Base-by-base conservation (phyloP, 2,329 filamentous ascomycete genomes). In the Aspergillus aculeatus region DNA sequence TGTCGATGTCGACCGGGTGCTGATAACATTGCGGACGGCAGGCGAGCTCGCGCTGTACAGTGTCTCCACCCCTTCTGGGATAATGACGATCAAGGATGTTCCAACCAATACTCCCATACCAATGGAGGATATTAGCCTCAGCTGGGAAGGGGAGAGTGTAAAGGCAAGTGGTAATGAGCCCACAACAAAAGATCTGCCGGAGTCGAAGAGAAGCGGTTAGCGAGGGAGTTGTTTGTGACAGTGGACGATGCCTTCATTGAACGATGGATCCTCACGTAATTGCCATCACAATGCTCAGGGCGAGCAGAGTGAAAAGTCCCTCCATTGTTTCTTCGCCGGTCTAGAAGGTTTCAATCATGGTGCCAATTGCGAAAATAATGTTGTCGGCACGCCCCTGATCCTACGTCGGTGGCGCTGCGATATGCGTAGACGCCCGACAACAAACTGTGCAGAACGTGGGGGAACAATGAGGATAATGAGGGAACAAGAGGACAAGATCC, bases 51-150 rank as follows among this genome's bases (percentile, higher is more conserved):
- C 82, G 66, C 79, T 87, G 67, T 95, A 91, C 59, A 97, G 84
- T 3, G 95, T 94, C 73, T 97, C 93, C 61, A 98, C 89, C 41
- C 95, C 95, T 76, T 99, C 95, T 0, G 95, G 95, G 69, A 99
- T 96, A 71, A 99, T 98, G 32, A 99, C 92, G 65, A 98, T 94
- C 65, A 99, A 84, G 1, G 94, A 94, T 29, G 95, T 98, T 38
- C 95, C 95, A 16, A 99, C 93, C 9, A 99, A 82, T 54, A 99
- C 90, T 49, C 95, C 95, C 75, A 96, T 92, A 56, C 95, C 95
- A 73, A 98, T 86, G 59, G 92, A 93, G 23, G 94, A 96, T 73
- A 98, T 90, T 53, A 96, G 81, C 71, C 94, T 89, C 59, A 98
- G 81, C 75, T 96, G 92, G 48, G 92, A 91, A 61, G 90, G 87